Evolutionary conservation across 2,329 filamentous ascomycete species (phyloP).

Genomic region (Clarireedia hainanense): DNA sequence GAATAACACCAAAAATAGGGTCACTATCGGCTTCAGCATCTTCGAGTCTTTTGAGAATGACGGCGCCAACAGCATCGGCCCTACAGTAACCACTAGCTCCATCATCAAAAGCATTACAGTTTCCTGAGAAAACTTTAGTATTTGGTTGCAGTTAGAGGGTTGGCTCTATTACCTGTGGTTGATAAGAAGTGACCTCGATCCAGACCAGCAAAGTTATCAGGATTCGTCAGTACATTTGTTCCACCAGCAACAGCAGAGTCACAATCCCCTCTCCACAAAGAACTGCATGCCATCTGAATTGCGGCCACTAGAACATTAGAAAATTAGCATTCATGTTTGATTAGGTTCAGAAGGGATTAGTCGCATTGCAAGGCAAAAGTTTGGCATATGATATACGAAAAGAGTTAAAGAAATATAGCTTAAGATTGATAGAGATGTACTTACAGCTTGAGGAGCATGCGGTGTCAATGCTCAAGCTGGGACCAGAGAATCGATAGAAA

Average conservation of each 20-base stretch:
- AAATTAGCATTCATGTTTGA: background rate
- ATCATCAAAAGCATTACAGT: conserved; percentile 42
- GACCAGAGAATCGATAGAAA: conserved; percentile 35
- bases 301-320: conserved; percentile 40
- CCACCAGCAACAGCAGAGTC: conserved; percentile 34
- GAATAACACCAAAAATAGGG: background rate
- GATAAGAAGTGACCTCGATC: conserved; percentile 12
- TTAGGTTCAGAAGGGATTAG: background rate
- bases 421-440: no score
- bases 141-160: background rate
- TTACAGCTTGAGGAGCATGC: conserved; percentile 39
- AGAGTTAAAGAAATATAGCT: no score
- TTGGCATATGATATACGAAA: no score
- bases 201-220: conserved; percentile 30
- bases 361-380: no score
- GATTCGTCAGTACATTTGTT: conserved; percentile 29
- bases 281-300: conserved; percentile 44
- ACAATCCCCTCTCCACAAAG: conserved; percentile 38
- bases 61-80: conserved; percentile 47
- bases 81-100: conserved; percentile 57
- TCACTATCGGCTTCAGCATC: background rate
- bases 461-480: conserved; percentile 50
- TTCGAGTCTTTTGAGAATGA: background rate
- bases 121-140: conserved; percentile 5
- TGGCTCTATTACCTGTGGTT: conserved; percentile 4